These are phyloP conservation scores for Quercus parvula DNA, from an alignment of 306 rosid species.

Conservation along the genomic window DNA sequence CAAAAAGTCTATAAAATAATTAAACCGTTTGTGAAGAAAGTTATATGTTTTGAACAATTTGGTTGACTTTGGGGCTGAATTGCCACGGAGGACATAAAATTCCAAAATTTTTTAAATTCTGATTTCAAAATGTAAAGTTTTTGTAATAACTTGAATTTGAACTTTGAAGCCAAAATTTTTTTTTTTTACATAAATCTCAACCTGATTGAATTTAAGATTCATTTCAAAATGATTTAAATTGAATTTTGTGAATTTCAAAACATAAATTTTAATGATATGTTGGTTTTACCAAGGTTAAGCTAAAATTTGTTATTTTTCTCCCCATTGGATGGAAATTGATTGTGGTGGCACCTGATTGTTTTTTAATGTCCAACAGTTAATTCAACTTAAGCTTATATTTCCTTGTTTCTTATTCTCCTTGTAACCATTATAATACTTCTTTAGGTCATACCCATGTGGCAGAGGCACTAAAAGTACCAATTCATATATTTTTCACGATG, in stretches of 20 bases:
- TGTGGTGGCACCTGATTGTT: background rate
- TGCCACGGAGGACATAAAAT: background rate
- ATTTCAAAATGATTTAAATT: background rate
- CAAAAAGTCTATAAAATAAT: background rate
- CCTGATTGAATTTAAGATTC: background rate
- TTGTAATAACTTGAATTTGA: background rate
- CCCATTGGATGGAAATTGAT: background rate
- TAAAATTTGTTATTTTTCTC: background rate
- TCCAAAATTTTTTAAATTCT: background rate
- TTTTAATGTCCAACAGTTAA: slow-evolving; percentile 4
- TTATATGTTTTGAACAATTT: background rate
- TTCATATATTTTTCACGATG: slow-evolving; percentile 98
- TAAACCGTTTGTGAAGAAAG: background rate
- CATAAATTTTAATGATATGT: background rate
- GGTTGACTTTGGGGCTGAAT: background rate
- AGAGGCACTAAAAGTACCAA: slow-evolving; percentile 86
- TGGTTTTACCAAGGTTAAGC: background rate
- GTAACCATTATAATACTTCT: slow-evolving; percentile 34
- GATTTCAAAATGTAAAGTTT: background rate
- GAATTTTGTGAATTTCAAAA: background rate
- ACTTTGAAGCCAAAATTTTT: background rate
- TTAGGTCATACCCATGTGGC: slow-evolving; percentile 98
- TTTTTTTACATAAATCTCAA: background rate
- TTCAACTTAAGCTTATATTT: slow-evolving; percentile 6
- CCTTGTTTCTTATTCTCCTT: background rate